Conservation (phyloP, 1,284 basidiomycete species). For the Marasmius fiardii region DNA sequence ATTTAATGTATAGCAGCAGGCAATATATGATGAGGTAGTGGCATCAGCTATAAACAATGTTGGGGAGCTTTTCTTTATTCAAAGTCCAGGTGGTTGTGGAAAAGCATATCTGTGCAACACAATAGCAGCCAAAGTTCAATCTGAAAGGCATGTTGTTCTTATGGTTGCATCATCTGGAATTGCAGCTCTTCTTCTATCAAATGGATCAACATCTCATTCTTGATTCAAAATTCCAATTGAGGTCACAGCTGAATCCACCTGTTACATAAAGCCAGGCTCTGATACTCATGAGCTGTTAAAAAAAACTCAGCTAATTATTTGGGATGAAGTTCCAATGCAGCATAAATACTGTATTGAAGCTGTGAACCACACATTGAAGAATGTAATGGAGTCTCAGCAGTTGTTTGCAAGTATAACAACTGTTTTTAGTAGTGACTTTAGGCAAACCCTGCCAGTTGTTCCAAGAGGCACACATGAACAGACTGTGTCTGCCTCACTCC, state of each 20-base stretch:
- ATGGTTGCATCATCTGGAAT: constrained; percentile 46
- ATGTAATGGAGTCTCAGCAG: constrained; percentile 20
- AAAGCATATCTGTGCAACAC: constrained; percentile 48
- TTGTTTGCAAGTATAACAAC: constrained; percentile 38
- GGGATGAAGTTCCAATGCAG: constrained; percentile 36
- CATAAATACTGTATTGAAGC: constrained; percentile 29
- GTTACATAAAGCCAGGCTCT: constrained; percentile 26
- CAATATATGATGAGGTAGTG: constrained; percentile 30
- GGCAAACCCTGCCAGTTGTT: constrained; percentile 29
- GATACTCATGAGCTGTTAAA: constrained; percentile 25
- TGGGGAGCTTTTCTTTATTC: constrained; percentile 38
- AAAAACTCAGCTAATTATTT: constrained; percentile 29
- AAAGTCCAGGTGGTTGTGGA: constrained; percentile 44
- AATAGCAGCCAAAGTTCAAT: constrained; percentile 28
- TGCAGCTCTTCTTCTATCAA: constrained; percentile 35
- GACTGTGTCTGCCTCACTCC: constrained; percentile 31
- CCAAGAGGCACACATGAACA: constrained; percentile 27
- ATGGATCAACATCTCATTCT: constrained; percentile 41
- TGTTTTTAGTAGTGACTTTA: constrained; percentile 39
- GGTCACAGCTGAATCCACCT: constrained; percentile 25
- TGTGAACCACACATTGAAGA: constrained; percentile 26
- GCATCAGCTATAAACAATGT: constrained; percentile 22
- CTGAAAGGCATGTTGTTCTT: constrained; percentile 29
- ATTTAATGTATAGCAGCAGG: constrained; percentile 36
- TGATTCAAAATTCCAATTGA: constrained; percentile 41